Evolutionary conservation across 768 basidiomycete species (phyloP).

Genomic region (Auricularia sp.): DNA sequence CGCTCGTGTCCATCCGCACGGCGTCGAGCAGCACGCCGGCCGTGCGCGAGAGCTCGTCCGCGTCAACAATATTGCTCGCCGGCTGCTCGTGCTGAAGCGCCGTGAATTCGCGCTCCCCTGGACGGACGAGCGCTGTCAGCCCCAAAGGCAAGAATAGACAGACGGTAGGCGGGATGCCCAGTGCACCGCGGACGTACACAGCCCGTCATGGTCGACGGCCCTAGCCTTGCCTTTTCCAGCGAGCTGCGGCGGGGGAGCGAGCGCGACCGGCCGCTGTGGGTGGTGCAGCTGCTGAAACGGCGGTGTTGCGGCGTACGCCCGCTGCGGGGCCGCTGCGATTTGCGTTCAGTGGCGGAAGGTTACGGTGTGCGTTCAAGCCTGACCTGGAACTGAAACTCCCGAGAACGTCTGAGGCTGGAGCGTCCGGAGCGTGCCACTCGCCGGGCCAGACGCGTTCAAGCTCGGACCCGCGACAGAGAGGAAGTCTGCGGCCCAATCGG

Average conservation of each 20-base stretch:
- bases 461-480: neutral
- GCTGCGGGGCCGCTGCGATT: neutral
- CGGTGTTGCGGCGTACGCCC: neutral
- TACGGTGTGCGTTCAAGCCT: neutral
- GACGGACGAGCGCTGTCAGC: slow-evolving; percentile 5
- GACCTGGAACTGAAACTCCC: neutral
- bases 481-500: slow-evolving; percentile 1
- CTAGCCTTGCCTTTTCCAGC: slow-evolving; percentile 7
- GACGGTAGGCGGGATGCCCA: too few relatives aligned
- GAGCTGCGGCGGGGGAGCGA: neutral
- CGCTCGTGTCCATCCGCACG: slow-evolving; percentile 64
- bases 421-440: neutral
- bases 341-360: neutral
- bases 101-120: slow-evolving; percentile 10
- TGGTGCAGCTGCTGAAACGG: neutral
- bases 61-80: slow-evolving; percentile 24
- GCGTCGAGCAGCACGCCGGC: slow-evolving; percentile 69
- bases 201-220: neutral
- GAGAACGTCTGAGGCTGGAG: neutral
- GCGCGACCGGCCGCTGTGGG: neutral
- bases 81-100: slow-evolving; percentile 16
- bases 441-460: neutral
- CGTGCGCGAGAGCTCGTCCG: slow-evolving; percentile 68
- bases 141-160: slow-evolving; percentile 12
- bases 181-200: neutral